These are phyloP conservation scores for Theileria sp. DNA, from an alignment of 169 alveolate genomes.

Conservation along the genomic window DNA sequence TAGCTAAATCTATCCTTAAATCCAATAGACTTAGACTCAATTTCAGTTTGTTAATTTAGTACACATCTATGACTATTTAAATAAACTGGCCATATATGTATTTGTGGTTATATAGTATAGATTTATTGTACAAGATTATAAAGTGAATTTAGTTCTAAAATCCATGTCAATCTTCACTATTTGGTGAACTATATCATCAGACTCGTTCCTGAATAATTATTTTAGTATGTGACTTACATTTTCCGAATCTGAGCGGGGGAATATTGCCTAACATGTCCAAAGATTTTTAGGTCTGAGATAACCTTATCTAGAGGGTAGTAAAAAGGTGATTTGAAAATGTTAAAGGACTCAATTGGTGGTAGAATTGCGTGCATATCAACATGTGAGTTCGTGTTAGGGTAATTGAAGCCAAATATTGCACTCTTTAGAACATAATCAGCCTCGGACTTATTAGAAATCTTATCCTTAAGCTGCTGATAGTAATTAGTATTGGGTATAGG, in stretches of 20 bases:
- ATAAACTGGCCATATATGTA: not conserved
- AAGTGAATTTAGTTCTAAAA: conserved; percentile 20
- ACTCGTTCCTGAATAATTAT: conserved; percentile 21
- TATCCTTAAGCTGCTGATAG: not conserved
- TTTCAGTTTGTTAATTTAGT: not conserved
- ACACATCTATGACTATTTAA: not conserved
- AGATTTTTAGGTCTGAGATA: conserved; percentile 48
- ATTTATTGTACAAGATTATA: not conserved
- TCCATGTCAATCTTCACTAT: conserved; percentile 28
- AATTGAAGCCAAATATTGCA: conserved; percentile 54
- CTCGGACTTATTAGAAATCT: not conserved
- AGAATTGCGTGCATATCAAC: conserved; percentile 67
- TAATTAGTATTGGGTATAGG: not conserved
- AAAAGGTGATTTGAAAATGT: conserved; percentile 58
- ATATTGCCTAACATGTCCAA: conserved; percentile 40
- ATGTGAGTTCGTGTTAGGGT: conserved; percentile 58
- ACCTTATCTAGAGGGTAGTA: conserved; percentile 66
- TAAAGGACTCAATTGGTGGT: conserved; percentile 58
- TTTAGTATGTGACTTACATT: not conserved
- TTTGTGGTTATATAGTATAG: not conserved
- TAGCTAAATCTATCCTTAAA: not conserved
- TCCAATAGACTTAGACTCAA: not conserved
- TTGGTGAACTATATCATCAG: conserved; percentile 43
- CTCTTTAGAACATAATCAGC: conserved; percentile 7
- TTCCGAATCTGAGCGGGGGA: conserved; percentile 47